phyloP scores from a whole-genome alignment of 2,329 filamentous ascomycete genomes.

The Cordyceps fumosorosea region DNA sequence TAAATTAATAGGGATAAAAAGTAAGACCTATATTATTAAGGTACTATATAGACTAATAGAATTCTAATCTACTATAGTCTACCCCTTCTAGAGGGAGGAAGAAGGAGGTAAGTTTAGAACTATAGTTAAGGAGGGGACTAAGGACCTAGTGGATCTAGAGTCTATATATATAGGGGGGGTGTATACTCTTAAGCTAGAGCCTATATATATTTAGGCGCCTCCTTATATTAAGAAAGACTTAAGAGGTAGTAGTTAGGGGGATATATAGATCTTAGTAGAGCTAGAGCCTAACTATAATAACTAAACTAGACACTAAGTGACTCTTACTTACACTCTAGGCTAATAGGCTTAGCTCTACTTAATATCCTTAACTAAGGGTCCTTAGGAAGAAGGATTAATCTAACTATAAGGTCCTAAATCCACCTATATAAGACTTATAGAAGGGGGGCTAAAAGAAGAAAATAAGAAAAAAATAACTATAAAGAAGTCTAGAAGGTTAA shows the following conservation, averaged over 20 bases:
- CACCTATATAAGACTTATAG: neutral
- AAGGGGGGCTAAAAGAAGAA: no score
- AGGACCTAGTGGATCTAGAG: no score
- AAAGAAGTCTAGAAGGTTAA: neutral
- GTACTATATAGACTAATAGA: neutral
- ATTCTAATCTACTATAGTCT: neutral
- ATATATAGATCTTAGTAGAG: neutral
- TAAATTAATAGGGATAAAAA: neutral
- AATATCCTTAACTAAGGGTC: no score
- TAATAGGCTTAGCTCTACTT: no score
- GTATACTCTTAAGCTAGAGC: no score
- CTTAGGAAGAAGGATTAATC: no score
- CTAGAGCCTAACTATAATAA: no score
- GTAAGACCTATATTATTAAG: neutral
- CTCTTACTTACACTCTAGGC: no score
- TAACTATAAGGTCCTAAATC: no score
- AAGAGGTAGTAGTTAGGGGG: neutral
- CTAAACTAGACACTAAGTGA: no score
- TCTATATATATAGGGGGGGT: no score
- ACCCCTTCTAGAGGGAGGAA: neutral
- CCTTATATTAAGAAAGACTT: neutral
- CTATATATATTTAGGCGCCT: no score
- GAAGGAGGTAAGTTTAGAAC: neutral
- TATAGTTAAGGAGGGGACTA: neutral
- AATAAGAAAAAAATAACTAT: neutral